A percentile compares a stretch with the other conserved stretches of the same genome.
phyloP scores from a whole-genome alignment of 108 stramenopile species.

The Pseudonitzschia multistriata region DNA sequence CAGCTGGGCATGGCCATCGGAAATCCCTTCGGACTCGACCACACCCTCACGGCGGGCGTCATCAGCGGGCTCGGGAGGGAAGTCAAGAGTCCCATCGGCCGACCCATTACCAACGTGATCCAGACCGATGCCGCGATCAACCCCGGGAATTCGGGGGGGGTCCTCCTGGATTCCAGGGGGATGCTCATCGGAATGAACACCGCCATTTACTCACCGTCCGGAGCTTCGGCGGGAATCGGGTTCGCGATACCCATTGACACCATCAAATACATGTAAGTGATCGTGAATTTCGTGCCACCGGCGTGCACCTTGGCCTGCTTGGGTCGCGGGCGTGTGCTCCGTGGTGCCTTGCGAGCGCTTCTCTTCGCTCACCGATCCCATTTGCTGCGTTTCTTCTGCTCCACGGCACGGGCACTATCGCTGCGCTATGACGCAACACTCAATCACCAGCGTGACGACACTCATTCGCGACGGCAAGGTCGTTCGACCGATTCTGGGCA shows the following conservation, averaged over 20 bases:
- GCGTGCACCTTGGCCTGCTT: not conserved
- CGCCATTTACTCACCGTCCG: conserved; percentile 86
- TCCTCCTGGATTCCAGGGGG: conserved; percentile 74
- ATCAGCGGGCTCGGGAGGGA: conserved; percentile 79
- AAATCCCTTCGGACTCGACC: conserved; percentile 95
- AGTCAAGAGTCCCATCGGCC: conserved; percentile 80
- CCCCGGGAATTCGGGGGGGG: conserved; percentile 83
- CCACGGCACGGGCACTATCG: too few relatives aligned
- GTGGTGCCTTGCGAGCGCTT: too few relatives aligned
- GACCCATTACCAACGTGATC: conserved; percentile 94
- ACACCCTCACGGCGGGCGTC: conserved; percentile 77
- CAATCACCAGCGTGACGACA: conserved; percentile 42
- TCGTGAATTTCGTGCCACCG: not conserved
- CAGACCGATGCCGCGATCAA: conserved; percentile 90
- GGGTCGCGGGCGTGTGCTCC: too few relatives aligned
- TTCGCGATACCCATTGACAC: conserved; percentile 95
- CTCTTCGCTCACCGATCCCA: too few relatives aligned
- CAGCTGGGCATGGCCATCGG: conserved; percentile 86
- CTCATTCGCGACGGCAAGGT: conserved; percentile 87
- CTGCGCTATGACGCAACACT: too few relatives aligned
- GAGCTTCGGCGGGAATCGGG: conserved; percentile 89
- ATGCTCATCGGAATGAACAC: conserved; percentile 94
- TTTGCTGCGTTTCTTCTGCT: too few relatives aligned
- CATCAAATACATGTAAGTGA: conserved; percentile 51
- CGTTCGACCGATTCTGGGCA: conserved; percentile 83